Evolutionary conservation across 1,284 basidiomycete species (phyloP), one percentile per base, ranked within the genome.

Genomic region (Ustanciosporium gigantosporum): DNA sequence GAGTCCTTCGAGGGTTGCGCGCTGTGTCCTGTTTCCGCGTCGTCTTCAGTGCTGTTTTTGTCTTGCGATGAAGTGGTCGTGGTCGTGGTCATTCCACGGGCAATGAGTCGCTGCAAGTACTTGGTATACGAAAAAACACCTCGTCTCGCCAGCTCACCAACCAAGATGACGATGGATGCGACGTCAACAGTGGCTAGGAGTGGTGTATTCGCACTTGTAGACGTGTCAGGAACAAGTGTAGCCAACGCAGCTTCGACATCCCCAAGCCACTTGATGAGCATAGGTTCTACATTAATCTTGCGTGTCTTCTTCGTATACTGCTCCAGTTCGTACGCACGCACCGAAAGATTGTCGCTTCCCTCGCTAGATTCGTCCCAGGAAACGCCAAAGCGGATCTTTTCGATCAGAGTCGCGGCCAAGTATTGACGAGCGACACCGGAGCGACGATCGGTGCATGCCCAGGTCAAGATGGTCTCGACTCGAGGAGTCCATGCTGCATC

Each of bases 51-150:
- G 5, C 35, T 17, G 14, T 15, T 20, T 11, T 5, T 14, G 3
- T 38, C 43, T 7, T 23, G 20, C 11, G 41, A 37, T 7, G 20
- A 31, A 16, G n/a, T 27, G 3, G 47, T 36, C 20, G 48, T 35
- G 20, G 49, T 23, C 14, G 39, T 51, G 22, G 51, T 56, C 44
- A 43, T 52, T 5, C 90, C 88, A 20, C 89, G 83, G 1, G 90
- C 89, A 46, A 93, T 86, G 19, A 95, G 82, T 21, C 88, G 84
- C 70, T 91, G 89, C 23, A 94, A 83, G 71, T 93, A 95, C 31
- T 83, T 82, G n/a, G 85, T 82, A 70, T 90, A 94, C 2, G 87
- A 89, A 75, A 94, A 93, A 17, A 91, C 76, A 3, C 85, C 86
- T 21, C 83, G 80, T 66, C 87, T 84, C 4, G 88, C 85, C 2